These are phyloP conservation scores for Mallotus japonicus DNA, from an alignment of 441 rosid genomes.

Conservation along the genomic window DNA sequence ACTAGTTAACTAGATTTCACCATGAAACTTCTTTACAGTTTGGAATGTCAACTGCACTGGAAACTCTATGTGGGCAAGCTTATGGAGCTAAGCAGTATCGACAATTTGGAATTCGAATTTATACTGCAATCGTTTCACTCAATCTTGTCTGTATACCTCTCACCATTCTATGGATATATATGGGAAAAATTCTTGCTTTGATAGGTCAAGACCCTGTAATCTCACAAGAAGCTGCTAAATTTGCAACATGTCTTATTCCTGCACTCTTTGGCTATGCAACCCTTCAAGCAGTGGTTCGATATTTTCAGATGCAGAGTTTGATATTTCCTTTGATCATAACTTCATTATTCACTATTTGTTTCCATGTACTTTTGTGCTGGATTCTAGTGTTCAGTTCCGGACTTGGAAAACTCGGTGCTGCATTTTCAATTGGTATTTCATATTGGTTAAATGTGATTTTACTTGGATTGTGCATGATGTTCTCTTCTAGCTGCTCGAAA, in stretches of 20 bases:
- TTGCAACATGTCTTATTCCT: slow-evolving; percentile 61
- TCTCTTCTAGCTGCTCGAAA: slow-evolving; percentile 48
- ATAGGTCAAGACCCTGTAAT: slow-evolving; percentile 72
- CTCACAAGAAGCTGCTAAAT: slow-evolving; percentile 56
- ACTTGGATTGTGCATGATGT: slow-evolving; percentile 54
- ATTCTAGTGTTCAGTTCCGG: slow-evolving; percentile 51
- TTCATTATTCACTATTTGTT: slow-evolving; percentile 40
- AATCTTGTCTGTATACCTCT: slow-evolving; percentile 52
- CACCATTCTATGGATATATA: slow-evolving; percentile 56
- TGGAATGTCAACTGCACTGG: slow-evolving; percentile 72
- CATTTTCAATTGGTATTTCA: slow-evolving; percentile 51
- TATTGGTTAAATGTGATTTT: slow-evolving; percentile 61
- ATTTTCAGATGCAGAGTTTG: slow-evolving; percentile 64
- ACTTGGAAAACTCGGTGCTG: slow-evolving; percentile 53
- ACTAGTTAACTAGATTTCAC: too few relatives aligned
- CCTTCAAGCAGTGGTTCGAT: slow-evolving; percentile 58
- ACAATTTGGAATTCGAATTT: slow-evolving; percentile 55
- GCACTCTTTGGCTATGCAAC: slow-evolving; percentile 62
- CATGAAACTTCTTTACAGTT: slow-evolving; percentile 32
- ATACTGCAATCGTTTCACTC: slow-evolving; percentile 54
- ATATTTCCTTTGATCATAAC: slow-evolving; percentile 55
- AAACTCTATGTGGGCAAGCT: slow-evolving; percentile 78
- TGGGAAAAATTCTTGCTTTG: slow-evolving; percentile 46
- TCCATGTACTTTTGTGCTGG: slow-evolving; percentile 65
- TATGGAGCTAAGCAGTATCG: slow-evolving; percentile 63